A percentile compares a stretch with the other conserved stretches of the same genome.
phyloP scores from a whole-genome alignment of 331 rosid genomes.

The Pyrus hybrid region DNA sequence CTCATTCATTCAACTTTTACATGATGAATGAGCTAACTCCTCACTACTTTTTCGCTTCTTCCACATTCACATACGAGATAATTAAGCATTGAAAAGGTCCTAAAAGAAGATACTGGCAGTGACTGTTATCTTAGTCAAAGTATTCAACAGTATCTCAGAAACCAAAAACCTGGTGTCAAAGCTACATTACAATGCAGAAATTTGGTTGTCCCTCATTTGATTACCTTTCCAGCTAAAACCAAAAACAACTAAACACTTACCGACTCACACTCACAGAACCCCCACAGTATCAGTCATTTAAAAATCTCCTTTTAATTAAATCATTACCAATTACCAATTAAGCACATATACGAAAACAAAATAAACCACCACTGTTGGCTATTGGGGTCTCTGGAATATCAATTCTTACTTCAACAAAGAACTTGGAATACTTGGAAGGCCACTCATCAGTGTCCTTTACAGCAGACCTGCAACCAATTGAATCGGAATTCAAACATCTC shows the following conservation, averaged over 20 bases:
- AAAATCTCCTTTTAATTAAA: background rate
- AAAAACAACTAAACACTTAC: background rate
- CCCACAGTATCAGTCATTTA: background rate
- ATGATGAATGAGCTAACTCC: background rate
- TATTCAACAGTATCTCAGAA: background rate
- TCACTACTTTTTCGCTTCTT: background rate
- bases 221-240: background rate
- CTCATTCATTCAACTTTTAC: background rate
- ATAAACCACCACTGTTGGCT: background rate
- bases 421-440: slow-evolving; percentile 92
- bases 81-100: background rate
- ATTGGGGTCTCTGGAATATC: background rate
- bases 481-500: background rate
- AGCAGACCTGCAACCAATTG: slow-evolving; percentile 57
- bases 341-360: background rate
- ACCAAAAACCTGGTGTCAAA: background rate
- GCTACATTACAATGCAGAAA: background rate
- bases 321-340: background rate
- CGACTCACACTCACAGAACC: background rate
- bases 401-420: slow-evolving; percentile 59
- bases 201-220: background rate
- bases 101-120: background rate
- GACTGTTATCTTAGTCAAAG: background rate
- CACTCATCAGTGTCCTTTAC: slow-evolving; percentile 77
- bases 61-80: background rate